Base-by-base conservation (phyloP, 495 filamentous ascomycete species). In the Penicillium simplicissimum region DNA sequence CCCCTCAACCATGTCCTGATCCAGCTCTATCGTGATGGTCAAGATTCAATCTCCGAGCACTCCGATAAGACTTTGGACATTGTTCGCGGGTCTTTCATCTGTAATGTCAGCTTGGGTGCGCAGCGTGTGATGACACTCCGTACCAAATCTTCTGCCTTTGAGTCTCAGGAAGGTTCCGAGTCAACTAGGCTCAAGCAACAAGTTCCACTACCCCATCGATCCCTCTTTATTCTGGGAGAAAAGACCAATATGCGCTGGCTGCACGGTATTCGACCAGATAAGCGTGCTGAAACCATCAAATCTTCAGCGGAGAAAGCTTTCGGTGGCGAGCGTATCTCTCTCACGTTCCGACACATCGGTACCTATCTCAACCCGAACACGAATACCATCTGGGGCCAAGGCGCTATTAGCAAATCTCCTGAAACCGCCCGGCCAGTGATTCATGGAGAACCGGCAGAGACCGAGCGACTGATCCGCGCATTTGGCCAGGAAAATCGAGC, bases 41-140 rank as follows among this genome's bases (percentile, higher is more conserved):
- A 88, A n/a, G 95, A 98, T 72, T 89, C 90, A 65, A 99, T 99
- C 61, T 96, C 92, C 9, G 96, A 99, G 68, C 95, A 99, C 71
- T 92, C 90, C 33, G 95, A 99, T 68, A 99, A 99, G 76, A 97
- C 94, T 0, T 76, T 99, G 7, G 95, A 99, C 65, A 96, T 99
- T 55, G 87, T 84, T 36, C 86, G 83, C 43, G 87, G 84, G 13
- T 93, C 87, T 13, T 90, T 77, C 58, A 96, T 99, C 61, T 92
- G 92, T 56, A 98, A 98, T 69, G 87, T 97, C 49, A 96, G 91
- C 60, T 80, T 99, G 19, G 95, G 95, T 6, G 95, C 94, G 1
- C 88, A 96, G 75, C 84, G 95, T 60, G 91, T 88, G 4, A 97
- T 99, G 95, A 81, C 88, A 8, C 84, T 99, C 38, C 87, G 96